phyloP scores from a whole-genome alignment of 2,329 filamentous ascomycete species.

The Paecilomyces fulvus region DNA sequence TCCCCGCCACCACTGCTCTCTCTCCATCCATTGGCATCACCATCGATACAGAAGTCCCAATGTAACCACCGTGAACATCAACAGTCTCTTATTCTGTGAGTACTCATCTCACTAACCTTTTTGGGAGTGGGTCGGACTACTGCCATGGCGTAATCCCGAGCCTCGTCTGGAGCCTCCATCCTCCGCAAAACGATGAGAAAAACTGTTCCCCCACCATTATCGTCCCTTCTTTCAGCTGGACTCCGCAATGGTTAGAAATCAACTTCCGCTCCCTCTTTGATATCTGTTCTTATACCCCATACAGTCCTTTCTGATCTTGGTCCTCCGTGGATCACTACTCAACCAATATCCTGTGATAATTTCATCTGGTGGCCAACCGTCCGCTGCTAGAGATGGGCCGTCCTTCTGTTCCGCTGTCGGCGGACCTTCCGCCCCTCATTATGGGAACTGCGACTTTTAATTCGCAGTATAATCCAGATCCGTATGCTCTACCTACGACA shows the following conservation, averaged over 20 bases:
- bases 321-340: not conserved
- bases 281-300: constrained; percentile 4
- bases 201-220: not conserved
- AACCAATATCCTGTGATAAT: not conserved
- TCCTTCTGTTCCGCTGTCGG: constrained; percentile 28
- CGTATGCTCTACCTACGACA: constrained; percentile 41
- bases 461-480: constrained; percentile 41
- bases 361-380: not conserved
- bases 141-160: constrained; percentile 6
- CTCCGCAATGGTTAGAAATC: constrained; percentile 6
- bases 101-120: not conserved
- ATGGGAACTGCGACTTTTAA: constrained; percentile 45
- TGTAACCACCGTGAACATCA: not conserved
- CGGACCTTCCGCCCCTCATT: constrained; percentile 36
- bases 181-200: not conserved
- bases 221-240: not conserved
- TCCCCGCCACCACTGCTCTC: not conserved
- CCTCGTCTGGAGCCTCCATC: not conserved
- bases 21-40: not conserved
- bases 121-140: not conserved
- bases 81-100: not conserved
- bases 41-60: not conserved
- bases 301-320: not conserved
- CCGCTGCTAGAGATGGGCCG: constrained; percentile 16
- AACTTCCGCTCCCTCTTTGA: constrained; percentile 2